These are phyloP conservation scores for Pestalotiopsis sp. DNA, from an alignment of 2,329 filamentous ascomycete species.

Conservation along the genomic window DNA sequence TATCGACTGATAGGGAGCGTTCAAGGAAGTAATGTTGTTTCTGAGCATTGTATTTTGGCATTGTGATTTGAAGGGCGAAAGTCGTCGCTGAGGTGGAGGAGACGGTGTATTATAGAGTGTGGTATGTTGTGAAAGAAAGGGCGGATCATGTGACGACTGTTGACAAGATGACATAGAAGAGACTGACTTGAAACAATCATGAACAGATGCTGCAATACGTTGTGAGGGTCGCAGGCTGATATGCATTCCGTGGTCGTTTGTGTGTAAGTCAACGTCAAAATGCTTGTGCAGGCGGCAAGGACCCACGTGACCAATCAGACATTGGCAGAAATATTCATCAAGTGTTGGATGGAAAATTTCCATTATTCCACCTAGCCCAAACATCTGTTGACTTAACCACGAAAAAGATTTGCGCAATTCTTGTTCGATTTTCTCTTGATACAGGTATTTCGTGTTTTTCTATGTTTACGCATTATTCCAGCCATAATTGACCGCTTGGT, in stretches of 20 bases:
- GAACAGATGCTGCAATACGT: too few species aligned
- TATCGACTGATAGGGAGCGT: not conserved
- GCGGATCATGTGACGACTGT: too few species aligned
- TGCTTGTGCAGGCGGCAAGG: not conserved
- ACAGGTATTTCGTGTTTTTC: not conserved
- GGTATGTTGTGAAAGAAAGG: too few species aligned
- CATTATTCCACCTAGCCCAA: not conserved
- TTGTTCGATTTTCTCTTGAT: not conserved
- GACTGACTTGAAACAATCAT: too few species aligned
- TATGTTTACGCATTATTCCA: not conserved
- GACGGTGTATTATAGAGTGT: too few species aligned
- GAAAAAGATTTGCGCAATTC: not conserved
- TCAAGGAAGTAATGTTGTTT: not conserved
- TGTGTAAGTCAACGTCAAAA: not conserved
- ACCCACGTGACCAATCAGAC: conserved; percentile 10
- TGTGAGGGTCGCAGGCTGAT: not conserved
- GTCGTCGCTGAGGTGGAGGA: too few species aligned
- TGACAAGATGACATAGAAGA: too few species aligned
- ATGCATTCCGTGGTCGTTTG: not conserved
- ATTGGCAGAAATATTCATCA: not conserved
- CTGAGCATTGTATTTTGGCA: not conserved
- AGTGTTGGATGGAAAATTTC: not conserved
- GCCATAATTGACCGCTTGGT: not conserved
- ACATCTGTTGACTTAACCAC: not conserved
- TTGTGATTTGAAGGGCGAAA: too few species aligned